Evolutionary conservation across 352 stramenopile genomes (phyloP).

Genomic region (Globisporangium paroecandrum): DNA sequence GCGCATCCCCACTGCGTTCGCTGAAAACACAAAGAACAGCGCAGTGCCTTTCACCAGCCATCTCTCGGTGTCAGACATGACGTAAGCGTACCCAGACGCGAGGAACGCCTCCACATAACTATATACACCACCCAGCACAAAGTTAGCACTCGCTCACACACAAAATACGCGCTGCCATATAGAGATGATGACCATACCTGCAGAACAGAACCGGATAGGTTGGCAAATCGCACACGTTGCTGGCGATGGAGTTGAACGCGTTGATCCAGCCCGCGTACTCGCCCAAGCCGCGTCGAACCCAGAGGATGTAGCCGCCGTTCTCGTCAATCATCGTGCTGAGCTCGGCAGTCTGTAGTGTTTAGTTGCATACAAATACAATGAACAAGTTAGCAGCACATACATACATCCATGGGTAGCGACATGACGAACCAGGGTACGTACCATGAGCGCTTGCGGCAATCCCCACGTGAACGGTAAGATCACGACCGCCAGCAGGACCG

Average conservation of each 20-base stretch:
- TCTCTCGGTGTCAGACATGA: slow-evolving; percentile 43
- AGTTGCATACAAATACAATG: background rate
- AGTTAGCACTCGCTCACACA: background rate
- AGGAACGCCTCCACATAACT: slow-evolving; percentile 82
- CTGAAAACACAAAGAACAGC: slow-evolving; percentile 63
- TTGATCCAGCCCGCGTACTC: slow-evolving; percentile 83
- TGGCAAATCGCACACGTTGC: slow-evolving; percentile 81
- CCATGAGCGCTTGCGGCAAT: slow-evolving; percentile 80
- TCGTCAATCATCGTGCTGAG: slow-evolving; percentile 84
- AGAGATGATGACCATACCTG: slow-evolving; percentile 24
- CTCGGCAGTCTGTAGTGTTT: slow-evolving; percentile 49
- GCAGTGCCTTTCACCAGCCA: slow-evolving; percentile 74
- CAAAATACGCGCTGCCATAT: background rate
- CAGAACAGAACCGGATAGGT: slow-evolving; percentile 84
- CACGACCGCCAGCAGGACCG: slow-evolving; percentile 67
- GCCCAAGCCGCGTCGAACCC: slow-evolving; percentile 77
- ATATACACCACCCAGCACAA: background rate
- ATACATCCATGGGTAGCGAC: too few species aligned
- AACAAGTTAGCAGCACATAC: background rate
- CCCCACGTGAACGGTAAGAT: slow-evolving; percentile 81
- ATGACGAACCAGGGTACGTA: slow-evolving; percentile 14
- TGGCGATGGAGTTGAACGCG: slow-evolving; percentile 81
- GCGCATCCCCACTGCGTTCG: slow-evolving; percentile 77
- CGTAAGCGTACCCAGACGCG: slow-evolving; percentile 51
- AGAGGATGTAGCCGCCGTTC: slow-evolving; percentile 84